phyloP scores from a whole-genome alignment of 1,139 yeast genomes.

The Hyphopichia wangnamkhiaoensis region DNA sequence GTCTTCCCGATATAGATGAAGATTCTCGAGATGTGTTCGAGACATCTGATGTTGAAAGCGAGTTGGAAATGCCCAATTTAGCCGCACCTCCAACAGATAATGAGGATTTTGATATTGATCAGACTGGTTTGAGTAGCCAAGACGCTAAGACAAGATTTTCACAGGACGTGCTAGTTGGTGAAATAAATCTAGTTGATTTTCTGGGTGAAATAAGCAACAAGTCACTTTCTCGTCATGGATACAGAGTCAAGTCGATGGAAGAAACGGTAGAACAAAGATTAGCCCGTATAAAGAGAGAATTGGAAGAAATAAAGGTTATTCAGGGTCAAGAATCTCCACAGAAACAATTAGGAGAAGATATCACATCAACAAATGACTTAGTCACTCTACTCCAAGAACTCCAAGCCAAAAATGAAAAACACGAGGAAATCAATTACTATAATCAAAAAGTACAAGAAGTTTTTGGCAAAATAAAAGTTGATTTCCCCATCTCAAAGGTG shows the following conservation, averaged over 20 bases:
- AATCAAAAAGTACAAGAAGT: conserved; percentile 4
- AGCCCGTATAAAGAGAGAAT: conserved; percentile 45
- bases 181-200: conserved; percentile 27
- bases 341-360: conserved; percentile 11
- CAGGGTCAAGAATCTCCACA: conserved; percentile 9
- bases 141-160: conserved; percentile 23
- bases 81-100: conserved; percentile 13
- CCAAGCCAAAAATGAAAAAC: not conserved
- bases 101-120: conserved; percentile 14
- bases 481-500: not conserved
- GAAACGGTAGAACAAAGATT: conserved; percentile 48
- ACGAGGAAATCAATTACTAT: conserved; percentile 6
- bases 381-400: conserved; percentile 1
- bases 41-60: conserved; percentile 50
- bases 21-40: conserved; percentile 45
- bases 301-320: conserved; percentile 33
- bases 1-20: conserved; percentile 29
- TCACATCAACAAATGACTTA: conserved; percentile 2
- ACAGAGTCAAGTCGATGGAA: conserved; percentile 19
- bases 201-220: conserved; percentile 32
- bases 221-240: conserved; percentile 27
- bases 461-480: conserved; percentile 3
- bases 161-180: conserved; percentile 17
- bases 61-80: conserved; percentile 10
- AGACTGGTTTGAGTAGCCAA: conserved; percentile 22